A percentile compares a stretch with the other conserved stretches of the same genome.
These are phyloP conservation scores for Mucor ambiguus DNA, from an alignment of 371 early-diverging fungal genomes.

Conservation along the genomic window DNA sequence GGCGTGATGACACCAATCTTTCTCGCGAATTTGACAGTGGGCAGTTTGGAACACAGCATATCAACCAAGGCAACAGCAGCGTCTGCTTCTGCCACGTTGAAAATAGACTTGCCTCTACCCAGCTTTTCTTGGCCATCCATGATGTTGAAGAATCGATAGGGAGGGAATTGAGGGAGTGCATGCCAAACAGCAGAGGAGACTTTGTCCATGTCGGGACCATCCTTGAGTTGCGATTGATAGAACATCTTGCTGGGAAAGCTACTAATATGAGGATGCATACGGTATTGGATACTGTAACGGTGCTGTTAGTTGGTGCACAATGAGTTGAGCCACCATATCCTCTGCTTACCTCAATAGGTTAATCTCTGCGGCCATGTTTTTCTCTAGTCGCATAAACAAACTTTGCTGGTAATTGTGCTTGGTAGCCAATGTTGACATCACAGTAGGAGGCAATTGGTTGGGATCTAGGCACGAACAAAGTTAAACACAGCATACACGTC, in stretches of 20 bases:
- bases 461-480: conserved; percentile 67
- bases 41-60: conserved; percentile 55
- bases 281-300: conserved; percentile 82
- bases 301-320: neutral
- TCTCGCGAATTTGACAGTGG: conserved; percentile 68
- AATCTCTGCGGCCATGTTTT: conserved; percentile 61
- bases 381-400: conserved; percentile 86
- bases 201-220: conserved; percentile 74
- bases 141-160: conserved; percentile 84
- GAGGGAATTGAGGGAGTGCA: conserved; percentile 57
- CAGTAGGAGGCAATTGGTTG: conserved; percentile 95
- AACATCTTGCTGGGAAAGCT: conserved; percentile 82
- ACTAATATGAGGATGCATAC: conserved; percentile 97
- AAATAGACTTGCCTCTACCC: conserved; percentile 74
- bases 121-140: conserved; percentile 69
- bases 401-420: conserved; percentile 85
- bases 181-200: conserved; percentile 83
- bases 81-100: conserved; percentile 80
- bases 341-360: conserved; percentile 66
- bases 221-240: conserved; percentile 75
- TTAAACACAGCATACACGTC: neutral
- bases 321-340: neutral
- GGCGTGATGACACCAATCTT: conserved; percentile 92
- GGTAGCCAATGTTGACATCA: conserved; percentile 76
- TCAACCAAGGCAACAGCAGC: conserved; percentile 76